Evolutionary conservation across 306 rosid species (phyloP).

Genomic region (Castanea crenata): DNA sequence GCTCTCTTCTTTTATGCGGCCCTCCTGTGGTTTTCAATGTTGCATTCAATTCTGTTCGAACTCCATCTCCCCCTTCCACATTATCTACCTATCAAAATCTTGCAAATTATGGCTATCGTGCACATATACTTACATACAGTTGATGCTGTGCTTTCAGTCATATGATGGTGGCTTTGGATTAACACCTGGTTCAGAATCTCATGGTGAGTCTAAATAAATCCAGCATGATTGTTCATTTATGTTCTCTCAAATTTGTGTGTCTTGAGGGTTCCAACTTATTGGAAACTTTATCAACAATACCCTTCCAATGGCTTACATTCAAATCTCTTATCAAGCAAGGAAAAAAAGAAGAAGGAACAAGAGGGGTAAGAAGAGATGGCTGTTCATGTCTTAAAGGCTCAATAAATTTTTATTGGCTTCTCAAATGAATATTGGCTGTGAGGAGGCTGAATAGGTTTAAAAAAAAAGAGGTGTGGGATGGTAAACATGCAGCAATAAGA

Average conservation of each 20-base stretch:
- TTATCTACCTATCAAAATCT: neutral
- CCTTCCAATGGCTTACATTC: neutral
- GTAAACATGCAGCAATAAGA: neutral
- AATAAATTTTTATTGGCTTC: neutral
- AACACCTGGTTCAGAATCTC: constrained; percentile 93
- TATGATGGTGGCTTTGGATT: constrained; percentile 98
- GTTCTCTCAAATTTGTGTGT: neutral
- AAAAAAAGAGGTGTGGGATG: too few relatives aligned
- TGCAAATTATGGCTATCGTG: neutral
- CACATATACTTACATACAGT: neutral
- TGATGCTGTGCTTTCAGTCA: constrained; percentile 54
- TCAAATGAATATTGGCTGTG: neutral
- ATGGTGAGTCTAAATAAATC: constrained; percentile 63
- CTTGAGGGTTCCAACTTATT: neutral
- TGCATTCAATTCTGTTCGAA: neutral
- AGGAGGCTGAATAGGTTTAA: neutral
- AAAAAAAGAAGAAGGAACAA: neutral
- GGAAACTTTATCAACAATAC: neutral
- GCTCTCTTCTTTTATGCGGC: neutral
- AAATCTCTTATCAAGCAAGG: neutral
- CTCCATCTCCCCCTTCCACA: too few relatives aligned
- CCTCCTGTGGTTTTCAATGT: neutral
- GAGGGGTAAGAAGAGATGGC: neutral
- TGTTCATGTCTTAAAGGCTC: neutral
- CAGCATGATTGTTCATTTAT: neutral